Conservation (phyloP, 805 yeast species). For the Suhomyces pyralidae region DNA sequence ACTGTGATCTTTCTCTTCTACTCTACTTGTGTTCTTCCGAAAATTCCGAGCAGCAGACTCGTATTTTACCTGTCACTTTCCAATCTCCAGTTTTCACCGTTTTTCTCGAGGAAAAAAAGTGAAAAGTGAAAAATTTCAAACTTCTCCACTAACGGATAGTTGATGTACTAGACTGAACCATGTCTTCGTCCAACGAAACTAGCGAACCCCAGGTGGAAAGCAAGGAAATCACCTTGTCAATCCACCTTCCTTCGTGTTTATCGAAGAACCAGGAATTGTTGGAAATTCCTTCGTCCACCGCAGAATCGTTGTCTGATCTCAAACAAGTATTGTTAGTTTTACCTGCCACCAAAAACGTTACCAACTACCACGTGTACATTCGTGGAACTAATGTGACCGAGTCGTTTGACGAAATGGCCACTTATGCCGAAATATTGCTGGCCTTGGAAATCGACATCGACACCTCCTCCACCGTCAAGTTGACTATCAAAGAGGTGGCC, state of each 20-base stretch:
- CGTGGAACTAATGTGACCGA: constrained; percentile 32
- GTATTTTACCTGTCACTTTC: not conserved
- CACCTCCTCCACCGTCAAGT: constrained; percentile 20
- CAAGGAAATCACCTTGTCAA: constrained; percentile 19
- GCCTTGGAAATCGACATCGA: constrained; percentile 18
- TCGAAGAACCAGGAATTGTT: constrained; percentile 18
- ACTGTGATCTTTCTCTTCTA: not conserved
- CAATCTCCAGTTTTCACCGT: not conserved
- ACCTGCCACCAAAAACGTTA: constrained; percentile 55
- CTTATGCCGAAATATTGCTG: constrained; percentile 24
- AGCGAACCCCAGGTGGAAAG: constrained; percentile 9
- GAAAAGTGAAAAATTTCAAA: not conserved
- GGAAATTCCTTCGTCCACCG: constrained; percentile 29
- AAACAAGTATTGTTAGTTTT: constrained; percentile 56
- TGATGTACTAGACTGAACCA: not conserved
- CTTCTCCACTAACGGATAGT: not conserved
- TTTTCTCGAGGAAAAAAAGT: not conserved
- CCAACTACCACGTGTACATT: constrained; percentile 52
- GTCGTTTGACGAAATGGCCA: constrained; percentile 19
- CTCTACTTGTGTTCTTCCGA: not conserved
- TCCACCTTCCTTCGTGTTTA: constrained; percentile 18
- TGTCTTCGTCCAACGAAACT: constrained; percentile 1
- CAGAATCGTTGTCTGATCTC: constrained; percentile 56
- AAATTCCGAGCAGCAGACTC: not conserved
- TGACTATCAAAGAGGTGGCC: constrained; percentile 50